These are phyloP conservation scores for Rhododendron vialii DNA, from an alignment of 148 eudicot genomes.

Conservation along the genomic window DNA sequence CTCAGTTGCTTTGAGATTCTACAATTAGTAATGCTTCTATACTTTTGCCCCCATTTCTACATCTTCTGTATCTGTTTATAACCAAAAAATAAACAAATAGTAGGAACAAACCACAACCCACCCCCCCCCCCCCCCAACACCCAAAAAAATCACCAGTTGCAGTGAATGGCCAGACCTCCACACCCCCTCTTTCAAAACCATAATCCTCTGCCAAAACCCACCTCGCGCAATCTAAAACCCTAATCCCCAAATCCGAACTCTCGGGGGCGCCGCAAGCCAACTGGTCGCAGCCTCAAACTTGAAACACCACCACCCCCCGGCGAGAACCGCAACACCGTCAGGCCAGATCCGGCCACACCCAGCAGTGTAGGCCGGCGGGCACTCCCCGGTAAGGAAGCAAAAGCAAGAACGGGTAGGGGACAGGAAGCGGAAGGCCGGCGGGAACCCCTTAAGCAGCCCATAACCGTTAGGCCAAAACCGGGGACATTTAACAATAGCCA, in stretches of 20 bases:
- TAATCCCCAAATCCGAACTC: slow-evolving; percentile 16
- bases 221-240: slow-evolving; percentile 28
- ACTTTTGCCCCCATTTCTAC: neutral
- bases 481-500: too few species aligned
- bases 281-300: too few species aligned
- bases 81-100: neutral
- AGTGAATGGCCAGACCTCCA: slow-evolving; percentile 38
- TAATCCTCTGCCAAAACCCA: slow-evolving; percentile 30
- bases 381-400: too few species aligned
- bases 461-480: too few species aligned
- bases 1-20: neutral
- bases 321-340: too few species aligned
- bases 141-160: neutral
- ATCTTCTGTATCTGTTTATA: neutral
- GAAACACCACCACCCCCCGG: too few species aligned
- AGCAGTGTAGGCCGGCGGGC: too few species aligned
- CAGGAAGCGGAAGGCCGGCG: too few species aligned
- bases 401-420: too few species aligned
- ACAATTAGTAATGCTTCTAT: neutral
- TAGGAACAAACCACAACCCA: neutral
- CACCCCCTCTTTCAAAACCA: slow-evolving; percentile 14
- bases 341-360: too few species aligned
- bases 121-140: neutral
- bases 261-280: neutral
- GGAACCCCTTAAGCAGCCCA: too few species aligned